Percentiles rank a stretch among this genome's conserved stretches.
phyloP scores from a whole-genome alignment of 768 basidiomycete species.

The Suillus clintonianus region DNA sequence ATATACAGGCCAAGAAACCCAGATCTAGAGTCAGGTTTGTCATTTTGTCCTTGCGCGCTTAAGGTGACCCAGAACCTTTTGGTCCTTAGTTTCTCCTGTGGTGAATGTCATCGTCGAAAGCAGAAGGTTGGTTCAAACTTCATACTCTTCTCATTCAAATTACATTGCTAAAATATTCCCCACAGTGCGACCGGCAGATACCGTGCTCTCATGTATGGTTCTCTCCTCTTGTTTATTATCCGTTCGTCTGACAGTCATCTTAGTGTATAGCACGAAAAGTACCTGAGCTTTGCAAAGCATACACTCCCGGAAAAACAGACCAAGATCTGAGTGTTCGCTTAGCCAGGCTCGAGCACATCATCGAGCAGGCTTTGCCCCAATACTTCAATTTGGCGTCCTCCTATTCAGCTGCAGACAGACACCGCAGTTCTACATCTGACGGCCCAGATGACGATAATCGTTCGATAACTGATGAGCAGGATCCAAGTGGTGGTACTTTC shows the following conservation, averaged over 20 bases:
- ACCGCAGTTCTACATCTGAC: conserved; percentile 48
- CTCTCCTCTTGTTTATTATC: neutral
- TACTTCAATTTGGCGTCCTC: conserved; percentile 51
- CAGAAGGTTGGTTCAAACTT: conserved; percentile 60
- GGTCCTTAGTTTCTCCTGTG: conserved; percentile 70
- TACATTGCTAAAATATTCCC: conserved; percentile 17
- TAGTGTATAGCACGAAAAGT: conserved; percentile 86
- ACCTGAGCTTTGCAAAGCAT: conserved; percentile 84
- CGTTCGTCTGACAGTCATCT: conserved; percentile 18
- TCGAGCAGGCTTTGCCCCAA: conserved; percentile 79
- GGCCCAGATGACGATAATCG: conserved; percentile 63
- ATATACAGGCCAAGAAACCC: conserved; percentile 57
- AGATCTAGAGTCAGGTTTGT: conserved; percentile 75
- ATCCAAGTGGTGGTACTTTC: conserved; percentile 73
- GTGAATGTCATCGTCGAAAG: conserved; percentile 86
- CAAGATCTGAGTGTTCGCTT: conserved; percentile 78
- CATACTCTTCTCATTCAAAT: conserved; percentile 15
- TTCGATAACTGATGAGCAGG: conserved; percentile 78
- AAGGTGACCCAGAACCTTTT: conserved; percentile 7
- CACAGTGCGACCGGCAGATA: conserved; percentile 80
- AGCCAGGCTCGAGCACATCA: conserved; percentile 76
- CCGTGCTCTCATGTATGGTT: conserved; percentile 78
- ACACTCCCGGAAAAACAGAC: conserved; percentile 85
- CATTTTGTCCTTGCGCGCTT: conserved; percentile 5
- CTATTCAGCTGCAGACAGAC: conserved; percentile 35